Percentiles rank a stretch among this genome's conserved stretches.
phyloP scores from a whole-genome alignment of 2,329 filamentous ascomycete genomes.

The Claviceps capensis region DNA sequence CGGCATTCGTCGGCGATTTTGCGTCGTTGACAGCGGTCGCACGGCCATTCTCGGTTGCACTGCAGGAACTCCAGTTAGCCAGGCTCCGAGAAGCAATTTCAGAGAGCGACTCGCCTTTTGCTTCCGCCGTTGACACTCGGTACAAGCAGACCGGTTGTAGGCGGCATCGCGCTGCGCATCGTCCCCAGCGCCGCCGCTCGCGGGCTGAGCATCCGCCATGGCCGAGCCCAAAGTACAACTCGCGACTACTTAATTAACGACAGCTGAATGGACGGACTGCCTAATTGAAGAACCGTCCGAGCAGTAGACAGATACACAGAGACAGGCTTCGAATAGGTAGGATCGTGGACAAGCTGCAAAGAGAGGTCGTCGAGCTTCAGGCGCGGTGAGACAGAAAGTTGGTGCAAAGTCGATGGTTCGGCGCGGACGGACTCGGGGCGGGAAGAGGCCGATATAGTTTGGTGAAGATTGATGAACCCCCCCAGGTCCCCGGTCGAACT shows the following conservation, averaged over 20 bases:
- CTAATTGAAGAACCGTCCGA: too few species aligned
- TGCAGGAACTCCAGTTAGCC: slow-evolving; percentile 3
- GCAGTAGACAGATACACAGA: too few species aligned
- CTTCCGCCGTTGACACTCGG: slow-evolving; percentile 27
- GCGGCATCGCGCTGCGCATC: slow-evolving; percentile 4
- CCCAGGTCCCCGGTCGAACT: too few species aligned
- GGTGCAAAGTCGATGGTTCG: too few species aligned
- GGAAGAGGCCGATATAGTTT: not conserved
- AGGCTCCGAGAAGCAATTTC: not conserved
- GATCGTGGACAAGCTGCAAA: too few species aligned
- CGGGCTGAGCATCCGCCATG: not conserved
- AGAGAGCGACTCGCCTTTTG: slow-evolving; percentile 18
- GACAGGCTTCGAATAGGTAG: too few species aligned
- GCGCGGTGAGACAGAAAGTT: too few species aligned
- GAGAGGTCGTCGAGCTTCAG: too few species aligned
- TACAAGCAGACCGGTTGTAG: slow-evolving; percentile 24
- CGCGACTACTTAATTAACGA: too few species aligned
- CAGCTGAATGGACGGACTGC: too few species aligned
- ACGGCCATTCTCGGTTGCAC: slow-evolving; percentile 21
- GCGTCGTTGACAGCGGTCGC: slow-evolving; percentile 18
- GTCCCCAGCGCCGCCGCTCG: not conserved
- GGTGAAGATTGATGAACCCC: too few species aligned
- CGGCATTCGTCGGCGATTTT: slow-evolving; percentile 17
- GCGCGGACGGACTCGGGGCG: too few species aligned
- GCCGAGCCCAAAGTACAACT: not conserved